Evolutionary conservation across 225 moss, liverwort and hornwort species (phyloP).

Genomic region (Pseudisothecium myosuroides): DNA sequence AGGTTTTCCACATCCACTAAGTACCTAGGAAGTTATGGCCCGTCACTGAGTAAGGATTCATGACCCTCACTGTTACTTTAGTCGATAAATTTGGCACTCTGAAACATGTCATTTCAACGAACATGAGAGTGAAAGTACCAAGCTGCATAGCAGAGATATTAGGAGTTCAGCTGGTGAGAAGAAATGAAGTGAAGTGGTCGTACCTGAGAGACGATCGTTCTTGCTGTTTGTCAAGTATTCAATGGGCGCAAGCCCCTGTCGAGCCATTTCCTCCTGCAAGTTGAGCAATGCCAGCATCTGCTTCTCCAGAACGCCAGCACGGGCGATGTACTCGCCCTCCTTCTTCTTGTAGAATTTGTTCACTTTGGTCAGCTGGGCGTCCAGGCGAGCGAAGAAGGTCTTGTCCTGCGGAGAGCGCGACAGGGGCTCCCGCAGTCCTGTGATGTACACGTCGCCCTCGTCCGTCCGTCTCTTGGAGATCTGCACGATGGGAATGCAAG

Average conservation of each 20-base stretch:
- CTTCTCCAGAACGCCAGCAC: slow-evolving; percentile 47
- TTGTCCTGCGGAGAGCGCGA: slow-evolving; percentile 41
- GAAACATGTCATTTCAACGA: too few relatives aligned
- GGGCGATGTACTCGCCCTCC: slow-evolving; percentile 42
- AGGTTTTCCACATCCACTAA: neutral
- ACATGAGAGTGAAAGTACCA: neutral
- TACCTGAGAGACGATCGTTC: neutral
- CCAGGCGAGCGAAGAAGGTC: slow-evolving; percentile 43
- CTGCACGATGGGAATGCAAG: neutral
- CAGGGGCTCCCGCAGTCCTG: slow-evolving; percentile 34
- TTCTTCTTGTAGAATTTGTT: slow-evolving; percentile 53
- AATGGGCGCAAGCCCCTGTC: neutral
- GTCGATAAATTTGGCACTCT: neutral
- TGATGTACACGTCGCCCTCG: slow-evolving; percentile 19
- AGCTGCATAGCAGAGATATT: neutral
- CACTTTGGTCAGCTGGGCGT: slow-evolving; percentile 61
- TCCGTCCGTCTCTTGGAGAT: neutral
- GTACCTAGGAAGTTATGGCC: neutral
- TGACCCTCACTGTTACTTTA: neutral
- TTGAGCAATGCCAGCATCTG: slow-evolving; percentile 50
- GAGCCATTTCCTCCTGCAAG: slow-evolving; percentile 15
- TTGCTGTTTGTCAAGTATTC: neutral
- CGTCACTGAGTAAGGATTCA: neutral
- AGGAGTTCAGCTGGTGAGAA: neutral
- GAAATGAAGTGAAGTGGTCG: neutral